Base-by-base conservation (phyloP, 495 filamentous ascomycete genomes). In the Talaromyces stipitatus region DNA sequence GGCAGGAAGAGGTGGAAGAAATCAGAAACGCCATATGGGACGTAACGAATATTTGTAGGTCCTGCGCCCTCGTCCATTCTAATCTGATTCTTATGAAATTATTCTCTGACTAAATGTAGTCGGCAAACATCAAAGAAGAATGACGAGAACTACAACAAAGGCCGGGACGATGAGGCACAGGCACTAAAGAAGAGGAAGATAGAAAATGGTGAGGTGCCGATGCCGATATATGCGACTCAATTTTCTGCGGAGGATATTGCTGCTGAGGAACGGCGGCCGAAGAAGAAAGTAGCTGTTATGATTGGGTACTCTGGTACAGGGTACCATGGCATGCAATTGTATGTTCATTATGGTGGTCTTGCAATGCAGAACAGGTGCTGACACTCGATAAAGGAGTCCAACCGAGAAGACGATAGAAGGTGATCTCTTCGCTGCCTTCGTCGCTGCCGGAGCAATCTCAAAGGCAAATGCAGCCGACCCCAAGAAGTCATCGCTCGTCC, bases 281-380 rank as follows among this genome's bases (percentile, higher is more conserved):
- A 98, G 76, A 84, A 88, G 65, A 98, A 98, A 72, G 94, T 95
- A 24, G 95, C 94, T 18, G 88, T 98, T 14, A 69, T 97, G 75
- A 82, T 98, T 60, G 92, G 95, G 5, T 98, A 98, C 67, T 90
- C 90, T 22, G 94, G 94, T 24, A 95, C 88, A n/a, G 95, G 95
- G 12, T 98, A 98, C 72, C 91, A 89, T 70, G 94, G 94, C 58
- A 92, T 98, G 82, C 94, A 98, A 69, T 83, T 97, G 78, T 84
- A 67, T 45, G 72, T 50, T 14, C 22, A 28, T 16, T 36, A 10
- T 14, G 41, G 20, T 57, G n/a, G 36, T 23, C 18, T 27, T 18
- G 27, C 0, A 50, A 22, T 57, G 6, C 10, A 20, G 5, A 3
- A 24, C 20, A 14, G 2, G 32, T 29, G 9, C 33, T 64, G 61